Base-by-base conservation (phyloP, 108 stramenopile genomes). In the Schizochytrium sp. region DNA sequence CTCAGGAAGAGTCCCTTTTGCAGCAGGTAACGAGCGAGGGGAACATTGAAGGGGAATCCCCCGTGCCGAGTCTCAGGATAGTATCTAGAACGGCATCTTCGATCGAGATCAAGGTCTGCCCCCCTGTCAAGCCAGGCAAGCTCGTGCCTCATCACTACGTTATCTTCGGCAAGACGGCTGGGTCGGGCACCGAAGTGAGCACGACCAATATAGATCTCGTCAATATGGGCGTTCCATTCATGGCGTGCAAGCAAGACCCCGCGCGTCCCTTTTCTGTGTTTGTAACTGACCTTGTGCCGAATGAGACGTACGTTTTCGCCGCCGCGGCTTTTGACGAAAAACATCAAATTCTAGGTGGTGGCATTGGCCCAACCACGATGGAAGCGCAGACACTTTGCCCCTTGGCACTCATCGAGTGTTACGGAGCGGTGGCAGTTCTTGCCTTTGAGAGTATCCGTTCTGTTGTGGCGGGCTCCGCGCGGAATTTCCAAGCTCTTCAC, bases 111-210 rank as follows among this genome's bases (percentile, higher is more conserved):
- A 23, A 83, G 23, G n/a, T 83, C 16, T 45, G 76, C 45, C 45
- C 63, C 2, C 12, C 19, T 8, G 23, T 10, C 44, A 47, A 43
- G 18, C 43, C 45, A 12, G 6, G 25, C 8, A 6, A 6, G 28
- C 43, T 6, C 55, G 55, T 4, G 3, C 55, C 55, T 6, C 48
- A 53, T 4, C 76, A 83, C 28, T 83, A 53, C 51, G 51, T 34
- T 19, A 2, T 83, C 12, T 83, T 3, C 48, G 76, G 76, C 19
- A 83, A 83, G 28, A 14, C 76, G 23, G 76, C 76, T 6, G 76
- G 76, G 45, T 83, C 76, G 6, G 76, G 76, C 51, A 83, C 76
- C 19, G 76, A 83, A 53, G 76, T 83, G 51, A 83, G 76, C 51
- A 53, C 48, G 18, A 83, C 76, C 45, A 83, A 83, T 23, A 83